Conservation (phyloP, 2,329 filamentous ascomycete genomes). For the Colletotrichum siamense region DNA sequence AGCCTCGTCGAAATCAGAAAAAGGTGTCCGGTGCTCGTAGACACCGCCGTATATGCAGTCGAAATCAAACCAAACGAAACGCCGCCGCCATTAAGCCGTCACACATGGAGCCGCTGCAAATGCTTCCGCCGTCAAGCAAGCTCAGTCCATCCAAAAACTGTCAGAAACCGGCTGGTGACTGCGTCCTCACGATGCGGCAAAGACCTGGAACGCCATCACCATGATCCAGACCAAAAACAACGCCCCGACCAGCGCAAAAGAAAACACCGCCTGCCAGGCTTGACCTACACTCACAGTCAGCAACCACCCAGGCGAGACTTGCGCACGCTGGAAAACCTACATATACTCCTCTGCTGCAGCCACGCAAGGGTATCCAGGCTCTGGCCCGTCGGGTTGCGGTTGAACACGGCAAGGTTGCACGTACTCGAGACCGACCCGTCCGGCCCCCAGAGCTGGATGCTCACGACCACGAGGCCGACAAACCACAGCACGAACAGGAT, state of each 20-base stretch:
- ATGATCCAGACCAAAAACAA: slow-evolving; percentile 73
- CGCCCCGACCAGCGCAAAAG: slow-evolving; percentile 64
- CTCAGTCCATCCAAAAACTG: not conserved
- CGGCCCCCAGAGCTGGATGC: slow-evolving; percentile 69
- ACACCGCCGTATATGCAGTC: not conserved
- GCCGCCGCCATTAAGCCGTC: not conserved
- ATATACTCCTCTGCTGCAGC: slow-evolving; percentile 68
- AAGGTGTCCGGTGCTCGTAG: not conserved
- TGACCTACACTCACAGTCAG: slow-evolving; percentile 47
- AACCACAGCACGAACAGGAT: slow-evolving; percentile 73
- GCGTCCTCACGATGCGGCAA: slow-evolving; percentile 35
- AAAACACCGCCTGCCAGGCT: slow-evolving; percentile 69
- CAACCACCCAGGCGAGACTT: not conserved
- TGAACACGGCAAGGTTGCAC: slow-evolving; percentile 65
- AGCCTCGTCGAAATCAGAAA: not conserved
- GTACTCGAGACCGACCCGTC: slow-evolving; percentile 62
- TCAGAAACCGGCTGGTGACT: not conserved
- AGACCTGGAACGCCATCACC: slow-evolving; percentile 71
- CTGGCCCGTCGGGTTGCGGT: slow-evolving; percentile 53
- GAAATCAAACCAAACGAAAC: not conserved
- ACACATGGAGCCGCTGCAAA: not conserved
- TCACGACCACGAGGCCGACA: slow-evolving; percentile 66
- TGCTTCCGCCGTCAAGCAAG: not conserved
- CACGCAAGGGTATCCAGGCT: slow-evolving; percentile 64
- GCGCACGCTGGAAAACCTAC: slow-evolving; percentile 44